A percentile compares a stretch with the other conserved stretches of the same genome.
These are phyloP conservation scores for Allantophomopsis cytisporea DNA, from an alignment of 2,329 filamentous ascomycete species.

Conservation along the genomic window DNA sequence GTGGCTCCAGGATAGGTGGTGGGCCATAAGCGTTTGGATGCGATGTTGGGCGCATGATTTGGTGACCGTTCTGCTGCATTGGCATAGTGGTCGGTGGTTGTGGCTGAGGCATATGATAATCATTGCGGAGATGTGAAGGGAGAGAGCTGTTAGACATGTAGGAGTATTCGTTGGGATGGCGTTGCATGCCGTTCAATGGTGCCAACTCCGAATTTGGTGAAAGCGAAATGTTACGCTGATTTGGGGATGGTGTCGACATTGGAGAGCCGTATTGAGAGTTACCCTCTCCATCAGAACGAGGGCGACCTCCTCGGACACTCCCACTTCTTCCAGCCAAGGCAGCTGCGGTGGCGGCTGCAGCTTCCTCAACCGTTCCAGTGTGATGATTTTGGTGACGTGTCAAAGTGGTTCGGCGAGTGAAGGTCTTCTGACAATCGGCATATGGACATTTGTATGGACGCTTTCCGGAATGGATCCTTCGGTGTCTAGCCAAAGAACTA, in stretches of 20 bases:
- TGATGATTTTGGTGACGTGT: constrained; percentile 95
- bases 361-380: constrained; percentile 88
- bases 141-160: constrained; percentile 72
- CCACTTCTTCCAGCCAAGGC: constrained; percentile 48
- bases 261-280: constrained; percentile 62
- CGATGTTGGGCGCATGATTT: constrained; percentile 56
- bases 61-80: constrained; percentile 31
- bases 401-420: constrained; percentile 86
- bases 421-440: constrained; percentile 96
- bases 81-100: constrained; percentile 44
- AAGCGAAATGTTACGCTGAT: constrained; percentile 65
- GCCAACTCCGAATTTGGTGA: constrained; percentile 68
- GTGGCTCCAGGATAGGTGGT: constrained; percentile 63
- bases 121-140: constrained; percentile 67
- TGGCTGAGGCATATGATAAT: constrained; percentile 36
- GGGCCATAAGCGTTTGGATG: constrained; percentile 77
- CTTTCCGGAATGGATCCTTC: constrained; percentile 90
- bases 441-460: constrained; percentile 96
- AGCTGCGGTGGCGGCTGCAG: constrained; percentile 76
- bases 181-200: constrained; percentile 48
- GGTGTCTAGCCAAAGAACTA: constrained; percentile 83
- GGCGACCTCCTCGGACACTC: constrained; percentile 23
- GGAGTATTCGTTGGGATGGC: constrained; percentile 42
- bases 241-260: constrained; percentile 69
- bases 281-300: constrained; percentile 58